A percentile compares a stretch with the other conserved stretches of the same genome.
Conservation (phyloP, 176 grass and related monocot species). For the Sorghum bicolor region Sorghum_bicolor_NCBIv3 NC_012879.2:18073001-18073500, state of each 20-base stretch:
- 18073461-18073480: slow-evolving; percentile 58
- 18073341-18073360: slow-evolving; percentile 27
- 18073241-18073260: slow-evolving; percentile 32
- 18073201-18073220: slow-evolving; percentile 31
- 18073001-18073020: slow-evolving; percentile 11
- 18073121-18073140: slow-evolving; percentile 38
- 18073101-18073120: slow-evolving; percentile 62
- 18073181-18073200: slow-evolving; percentile 32
- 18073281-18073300: slow-evolving; percentile 27
- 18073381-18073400: slow-evolving; percentile 64
- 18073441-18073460: slow-evolving; percentile 65
- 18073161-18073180: slow-evolving; percentile 32
- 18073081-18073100: slow-evolving; percentile 57
- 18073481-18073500: slow-evolving; percentile 50
- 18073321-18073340: slow-evolving; percentile 32
- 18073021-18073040: neutral
- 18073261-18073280: slow-evolving; percentile 43
- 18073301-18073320: neutral
- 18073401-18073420: slow-evolving; percentile 78
- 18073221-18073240: slow-evolving; percentile 19
- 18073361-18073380: slow-evolving; percentile 33
- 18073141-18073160: slow-evolving; percentile 25
- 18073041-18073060: neutral
- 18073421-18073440: slow-evolving; percentile 57
- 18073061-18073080: slow-evolving; percentile 28